A percentile compares a stretch with the other conserved stretches of the same genome.
Conservation (phyloP, 257 asterid genomes). For the Solanum boliviense region DNA sequence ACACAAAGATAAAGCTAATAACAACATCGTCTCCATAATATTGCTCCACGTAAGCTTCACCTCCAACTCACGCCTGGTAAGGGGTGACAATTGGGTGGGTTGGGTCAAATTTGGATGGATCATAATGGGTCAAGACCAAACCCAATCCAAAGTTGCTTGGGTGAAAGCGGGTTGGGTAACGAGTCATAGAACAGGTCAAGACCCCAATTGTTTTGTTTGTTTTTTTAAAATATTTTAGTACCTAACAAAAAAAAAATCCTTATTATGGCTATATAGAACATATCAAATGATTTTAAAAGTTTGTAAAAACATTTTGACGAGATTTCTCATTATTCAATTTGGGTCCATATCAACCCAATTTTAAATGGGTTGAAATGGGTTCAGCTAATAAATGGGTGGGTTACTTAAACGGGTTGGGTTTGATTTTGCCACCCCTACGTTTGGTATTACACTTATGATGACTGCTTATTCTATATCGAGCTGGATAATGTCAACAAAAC, state of each 20-base stretch:
- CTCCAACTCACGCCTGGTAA: background rate
- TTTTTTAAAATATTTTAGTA: too few relatives aligned
- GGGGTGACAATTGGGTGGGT: background rate
- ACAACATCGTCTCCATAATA: background rate
- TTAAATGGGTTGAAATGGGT: background rate
- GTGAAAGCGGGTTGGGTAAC: background rate
- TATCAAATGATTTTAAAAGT: background rate
- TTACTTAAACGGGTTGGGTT: background rate
- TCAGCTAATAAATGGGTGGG: background rate
- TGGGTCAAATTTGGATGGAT: background rate
- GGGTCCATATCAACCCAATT: background rate
- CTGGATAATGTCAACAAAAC: background rate
- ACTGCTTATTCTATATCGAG: background rate
- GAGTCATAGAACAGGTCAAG: background rate
- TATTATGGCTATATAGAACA: too few relatives aligned
- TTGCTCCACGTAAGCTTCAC: background rate
- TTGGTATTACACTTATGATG: background rate
- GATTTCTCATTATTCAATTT: background rate
- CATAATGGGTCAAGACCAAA: background rate
- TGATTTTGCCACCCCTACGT: background rate
- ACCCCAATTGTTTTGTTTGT: background rate
- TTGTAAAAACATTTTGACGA: background rate
- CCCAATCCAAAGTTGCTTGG: background rate
- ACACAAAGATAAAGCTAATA: background rate
- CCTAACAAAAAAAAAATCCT: background rate